Evolutionary conservation across 2,329 filamentous ascomycete species (phyloP), one percentile per base, ranked within the genome.

Genomic region (Mycosphaerella sp.): DNA sequence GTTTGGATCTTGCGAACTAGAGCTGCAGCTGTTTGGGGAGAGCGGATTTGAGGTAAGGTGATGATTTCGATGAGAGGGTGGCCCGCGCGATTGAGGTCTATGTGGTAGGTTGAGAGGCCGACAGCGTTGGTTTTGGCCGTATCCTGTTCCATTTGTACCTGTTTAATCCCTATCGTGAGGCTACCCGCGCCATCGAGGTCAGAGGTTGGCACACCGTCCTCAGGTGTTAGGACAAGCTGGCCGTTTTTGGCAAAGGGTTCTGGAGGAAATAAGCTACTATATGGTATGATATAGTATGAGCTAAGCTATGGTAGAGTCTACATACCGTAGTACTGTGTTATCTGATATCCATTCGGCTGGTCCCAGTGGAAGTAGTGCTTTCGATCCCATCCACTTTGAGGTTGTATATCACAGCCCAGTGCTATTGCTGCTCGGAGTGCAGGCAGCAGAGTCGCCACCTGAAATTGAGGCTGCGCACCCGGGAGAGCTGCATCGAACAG

Each of bases 341-440:
- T 95, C 69, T 98, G 93, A 69, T 98, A 98, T 0, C 93, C 93
- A 0, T 88, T 80, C 0, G 93, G 93, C 70, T 98, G 93, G 69
- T 98, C 93, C 80, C 93, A 95, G 75, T 96, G 95, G 70, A 98
- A 97, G 71, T 98, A 98, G 70, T 98, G 93, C 69, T 98, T 98
- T 57, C 93, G 79, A 70, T 98, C 93, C 71, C 96, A 98, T 48
- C 81, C 81, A 68, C 89, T 95, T 60, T 80, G 77, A 1, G 71
- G 75, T 65, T 94, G 86, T 46, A 97, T 79, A 1, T 82, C 73
- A 69, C 93, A 97, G 52, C 85, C 80, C 40, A 98, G 75, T 0
- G 89, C 88, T 44, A 96, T 73, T 0, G 93, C 91, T 14, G 91
- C 91, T 54, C 93, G 83, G 13, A 98, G 67, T n/a, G 93, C 93